Base-by-base conservation (phyloP, 768 basidiomycete genomes). In the Tephrocybe sp. region DNA sequence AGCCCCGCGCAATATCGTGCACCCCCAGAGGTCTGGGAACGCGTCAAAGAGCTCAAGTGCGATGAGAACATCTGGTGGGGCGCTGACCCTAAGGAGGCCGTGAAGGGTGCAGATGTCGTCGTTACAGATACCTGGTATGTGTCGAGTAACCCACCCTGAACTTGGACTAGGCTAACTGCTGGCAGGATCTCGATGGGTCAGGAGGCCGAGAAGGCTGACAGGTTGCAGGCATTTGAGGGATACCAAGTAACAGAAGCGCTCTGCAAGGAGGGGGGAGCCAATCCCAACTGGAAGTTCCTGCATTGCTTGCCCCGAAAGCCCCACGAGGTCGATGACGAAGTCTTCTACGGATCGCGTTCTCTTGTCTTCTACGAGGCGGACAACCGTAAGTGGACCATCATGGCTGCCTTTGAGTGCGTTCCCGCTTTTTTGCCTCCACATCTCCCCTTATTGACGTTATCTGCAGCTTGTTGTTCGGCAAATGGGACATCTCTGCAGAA, bases 111-210 rank as follows among this genome's bases (percentile, higher is more conserved):
- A 6, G 92, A 98, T 62, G 83, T 98, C n/a, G 90, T 98, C 41
- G 82, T 97, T 10, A 99, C 97, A 2, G 97, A 99, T 67, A 99
- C 97, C 3, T 99, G 96, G 93, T 92, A 53, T 51, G 77, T 65
- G 40, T 42, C 53, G 30, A n/a, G 45, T 34, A 25, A 45, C 17
- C 28, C 25, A 41, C n/a, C 30, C 17, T 32, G 20, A 15, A 14
- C 33, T 20, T 18, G 48, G 24, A 25, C 32, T 15, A 4, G 11
- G 23, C 21, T 47, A 18, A 48, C 17, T 3, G 28, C 17, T 24
- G 23, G 12, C 61, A 95, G 93, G 94, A 93, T 98, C 57, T 98
- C 96, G 2, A 98, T 99, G 97, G 97, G 97, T 15, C 93, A 97
- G 69, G 97, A 98, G 69, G 88, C 86, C 1, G 94, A 98, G 68